Evolutionary conservation across 2,329 filamentous ascomycete species (phyloP), one percentile per base, ranked within the genome.

Genomic region (Colletotrichum liriopes): DNA sequence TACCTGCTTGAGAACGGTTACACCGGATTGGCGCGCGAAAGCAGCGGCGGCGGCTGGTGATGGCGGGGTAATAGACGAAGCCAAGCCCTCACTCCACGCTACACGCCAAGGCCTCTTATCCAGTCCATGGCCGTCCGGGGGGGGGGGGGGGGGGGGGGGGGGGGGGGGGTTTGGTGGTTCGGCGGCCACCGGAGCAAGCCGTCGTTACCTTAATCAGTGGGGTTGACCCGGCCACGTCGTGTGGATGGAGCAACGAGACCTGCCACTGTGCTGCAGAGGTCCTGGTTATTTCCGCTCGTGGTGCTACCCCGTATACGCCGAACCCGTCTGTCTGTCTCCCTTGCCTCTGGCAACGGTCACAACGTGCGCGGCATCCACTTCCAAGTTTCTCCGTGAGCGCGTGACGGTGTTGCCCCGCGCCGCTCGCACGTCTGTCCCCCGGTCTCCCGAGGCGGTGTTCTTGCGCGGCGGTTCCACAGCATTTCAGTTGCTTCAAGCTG

Each of bases 11-110:
- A 20, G 60, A 14, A 20, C 29, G 65, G 59, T 41, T 64, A 64
- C 59, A 67, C 45, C 43, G 69, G 69, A 72, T 72, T 72, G 52
- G 58, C 37, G 69, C 65, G 69, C 64, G 3, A 67, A 32, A 62
- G 52, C 32, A 16, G 35, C 51, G 18, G 20, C 11, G 0, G 51
- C 0, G 43, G 18, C 1, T 26, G n/a, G n/a, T 32, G 51, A 56
- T 67, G 59, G 65, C 65, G 49, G 58, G 65, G 69, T 68, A 59
- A 37, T n/a, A 35, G 26, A 52, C 32, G 16, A 41, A 41, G 60
- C 60, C 60, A 61, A 23, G 39, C 41, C 18, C 6, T 55, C 6
- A 16, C 14, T 18, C 52, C 6, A 35, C 6, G 16, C 12, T 20
- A 43, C 16, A 26, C 20, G 11, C 47, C 47, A 49, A 16, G 39